A percentile compares a stretch with the other conserved stretches of the same genome.
Evolutionary conservation across 495 filamentous ascomycete species (phyloP).

Genomic region (Daldinia caldariorum): DNA sequence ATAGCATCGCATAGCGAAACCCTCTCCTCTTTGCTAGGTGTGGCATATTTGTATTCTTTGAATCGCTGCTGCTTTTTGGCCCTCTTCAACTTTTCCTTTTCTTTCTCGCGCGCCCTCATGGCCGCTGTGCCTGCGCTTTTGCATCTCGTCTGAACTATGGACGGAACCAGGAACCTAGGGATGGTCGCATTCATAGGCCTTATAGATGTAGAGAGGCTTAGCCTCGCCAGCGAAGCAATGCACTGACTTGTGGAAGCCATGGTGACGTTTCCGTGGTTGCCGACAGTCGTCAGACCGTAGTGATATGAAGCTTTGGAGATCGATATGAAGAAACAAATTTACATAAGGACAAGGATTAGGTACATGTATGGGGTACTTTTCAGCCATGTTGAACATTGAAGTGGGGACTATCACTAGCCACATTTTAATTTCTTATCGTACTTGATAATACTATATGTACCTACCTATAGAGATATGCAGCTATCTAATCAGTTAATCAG

Average conservation of each 20-base stretch:
- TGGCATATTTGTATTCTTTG: slow-evolving; percentile 69
- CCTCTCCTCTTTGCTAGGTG: slow-evolving; percentile 68
- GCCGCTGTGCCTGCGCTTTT: slow-evolving; percentile 46
- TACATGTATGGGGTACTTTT: neutral
- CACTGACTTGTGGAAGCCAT: slow-evolving; percentile 62
- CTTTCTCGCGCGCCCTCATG: slow-evolving; percentile 59
- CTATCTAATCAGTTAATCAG: slow-evolving; percentile 29
- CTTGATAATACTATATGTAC: too few species aligned
- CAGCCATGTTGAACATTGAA: slow-evolving; percentile 10
- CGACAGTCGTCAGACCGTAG: slow-evolving; percentile 10
- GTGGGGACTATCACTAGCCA: slow-evolving; percentile 5
- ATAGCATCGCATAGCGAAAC: slow-evolving; percentile 92
- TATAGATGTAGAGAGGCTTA: slow-evolving; percentile 54
- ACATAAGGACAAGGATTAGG: slow-evolving; percentile 14
- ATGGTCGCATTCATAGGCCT: slow-evolving; percentile 51
- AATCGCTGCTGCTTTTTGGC: slow-evolving; percentile 73
- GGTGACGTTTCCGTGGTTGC: slow-evolving; percentile 20
- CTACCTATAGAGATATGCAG: neutral
- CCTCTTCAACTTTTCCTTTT: slow-evolving; percentile 70
- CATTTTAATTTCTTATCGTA: neutral
- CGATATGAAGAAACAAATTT: slow-evolving; percentile 27
- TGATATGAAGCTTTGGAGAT: slow-evolving; percentile 18
- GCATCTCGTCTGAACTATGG: slow-evolving; percentile 52
- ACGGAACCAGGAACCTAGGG: slow-evolving; percentile 56
- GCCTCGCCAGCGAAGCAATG: slow-evolving; percentile 69